Evolutionary conservation across 169 alveolate genomes (phyloP).

Genomic region (Plasmodium coatneyi): DNA sequence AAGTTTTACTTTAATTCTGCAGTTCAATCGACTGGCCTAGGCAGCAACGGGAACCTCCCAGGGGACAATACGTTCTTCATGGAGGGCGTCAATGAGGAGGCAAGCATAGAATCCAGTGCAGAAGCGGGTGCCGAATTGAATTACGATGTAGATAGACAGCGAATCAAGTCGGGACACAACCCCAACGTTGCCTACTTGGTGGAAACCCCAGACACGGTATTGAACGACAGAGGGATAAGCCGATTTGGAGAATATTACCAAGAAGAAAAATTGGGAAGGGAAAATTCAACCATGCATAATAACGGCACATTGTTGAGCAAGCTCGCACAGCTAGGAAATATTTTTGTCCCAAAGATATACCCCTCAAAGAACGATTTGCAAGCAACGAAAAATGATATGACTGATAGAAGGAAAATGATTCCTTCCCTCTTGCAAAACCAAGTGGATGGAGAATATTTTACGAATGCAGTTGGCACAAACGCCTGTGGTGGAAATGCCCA

Average conservation of each 20-base stretch:
- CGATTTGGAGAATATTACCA: neutral
- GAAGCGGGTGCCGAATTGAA: neutral
- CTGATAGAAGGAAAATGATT: neutral
- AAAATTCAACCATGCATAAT: neutral
- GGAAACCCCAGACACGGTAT: neutral
- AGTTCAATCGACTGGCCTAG: neutral
- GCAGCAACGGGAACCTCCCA: neutral
- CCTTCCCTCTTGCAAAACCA: constrained; percentile 4
- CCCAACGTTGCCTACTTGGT: neutral
- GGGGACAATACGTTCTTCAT: neutral
- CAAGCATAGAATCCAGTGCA: neutral
- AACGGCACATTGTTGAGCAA: neutral
- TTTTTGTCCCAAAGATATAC: neutral
- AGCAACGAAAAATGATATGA: neutral
- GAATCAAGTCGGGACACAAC: neutral
- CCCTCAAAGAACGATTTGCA: neutral
- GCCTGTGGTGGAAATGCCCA: neutral
- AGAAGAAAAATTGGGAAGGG: neutral
- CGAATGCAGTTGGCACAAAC: neutral
- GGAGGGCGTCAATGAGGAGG: neutral
- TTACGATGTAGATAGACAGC: neutral
- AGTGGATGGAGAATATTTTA: neutral
- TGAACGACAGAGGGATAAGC: neutral
- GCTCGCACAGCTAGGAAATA: neutral
- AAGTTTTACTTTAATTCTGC: constrained; percentile 3